Conservation (phyloP, 257 asterid species). For the Solanum chmielewskii region DNA sequence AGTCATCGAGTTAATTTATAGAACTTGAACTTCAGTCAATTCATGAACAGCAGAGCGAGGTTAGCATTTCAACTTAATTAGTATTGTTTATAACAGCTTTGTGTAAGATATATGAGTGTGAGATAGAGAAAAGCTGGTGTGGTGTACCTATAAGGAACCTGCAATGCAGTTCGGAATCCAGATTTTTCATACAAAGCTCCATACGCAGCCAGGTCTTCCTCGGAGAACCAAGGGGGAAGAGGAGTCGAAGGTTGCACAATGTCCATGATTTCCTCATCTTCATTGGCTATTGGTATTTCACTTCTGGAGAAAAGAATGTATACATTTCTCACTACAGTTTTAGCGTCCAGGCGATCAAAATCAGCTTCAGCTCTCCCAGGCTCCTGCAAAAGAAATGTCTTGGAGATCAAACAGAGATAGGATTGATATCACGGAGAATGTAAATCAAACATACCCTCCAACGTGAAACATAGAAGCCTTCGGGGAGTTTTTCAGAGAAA, state of each 20-base stretch:
- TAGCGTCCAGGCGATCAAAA: conserved; percentile 62
- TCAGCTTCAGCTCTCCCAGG: conserved; percentile 85
- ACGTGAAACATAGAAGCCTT: conserved; percentile 60
- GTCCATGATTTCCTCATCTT: conserved; percentile 74
- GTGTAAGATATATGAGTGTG: not conserved
- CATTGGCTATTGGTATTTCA: conserved; percentile 55
- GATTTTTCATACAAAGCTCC: conserved; percentile 59
- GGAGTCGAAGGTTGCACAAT: conserved; percentile 51
- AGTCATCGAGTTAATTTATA: not conserved
- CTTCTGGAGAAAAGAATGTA: conserved; percentile 56
- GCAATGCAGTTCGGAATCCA: conserved; percentile 55
- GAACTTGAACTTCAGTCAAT: not conserved
- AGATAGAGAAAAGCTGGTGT: not conserved
- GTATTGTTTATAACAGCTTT: not conserved
- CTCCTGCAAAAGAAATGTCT: conserved; percentile 20
- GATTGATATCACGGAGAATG: not conserved
- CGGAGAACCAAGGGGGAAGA: conserved; percentile 61
- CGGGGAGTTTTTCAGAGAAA: conserved; percentile 25
- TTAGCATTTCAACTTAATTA: not conserved
- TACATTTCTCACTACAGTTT: conserved; percentile 57
- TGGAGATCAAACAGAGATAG: not conserved
- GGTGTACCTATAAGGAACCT: conserved; percentile 57
- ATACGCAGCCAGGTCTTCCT: conserved; percentile 51
- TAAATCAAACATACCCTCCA: conserved; percentile 38
- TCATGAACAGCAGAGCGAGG: not conserved